Evolutionary conservation across 192 early-diverging fungal species (phyloP).

Genomic region (Linnemannia hyalina): DNA sequence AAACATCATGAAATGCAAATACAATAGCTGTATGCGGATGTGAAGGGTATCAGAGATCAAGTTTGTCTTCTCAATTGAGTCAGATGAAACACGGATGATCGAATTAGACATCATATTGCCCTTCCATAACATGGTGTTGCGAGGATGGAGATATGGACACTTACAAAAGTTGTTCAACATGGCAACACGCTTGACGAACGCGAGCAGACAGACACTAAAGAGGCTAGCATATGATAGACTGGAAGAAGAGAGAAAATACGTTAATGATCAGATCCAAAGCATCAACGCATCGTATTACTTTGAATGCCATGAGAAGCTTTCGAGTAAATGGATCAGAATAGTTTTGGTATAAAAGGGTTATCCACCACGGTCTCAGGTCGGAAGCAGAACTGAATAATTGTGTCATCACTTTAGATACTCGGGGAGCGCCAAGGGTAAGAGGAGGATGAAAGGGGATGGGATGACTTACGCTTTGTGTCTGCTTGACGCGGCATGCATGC

Average conservation of each 20-base stretch:
- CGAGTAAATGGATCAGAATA: constrained; percentile 31
- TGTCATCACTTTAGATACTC: constrained; percentile 49
- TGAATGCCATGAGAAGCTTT: not conserved
- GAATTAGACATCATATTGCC: constrained; percentile 58
- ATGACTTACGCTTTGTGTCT: constrained; percentile 26
- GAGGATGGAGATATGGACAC: not conserved
- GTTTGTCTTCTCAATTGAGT: constrained; percentile 52
- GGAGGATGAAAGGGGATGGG: too few relatives aligned
- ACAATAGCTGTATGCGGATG: not conserved
- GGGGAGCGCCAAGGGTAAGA: not conserved
- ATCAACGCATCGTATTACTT: not conserved
- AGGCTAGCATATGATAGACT: not conserved
- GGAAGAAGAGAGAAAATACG: not conserved
- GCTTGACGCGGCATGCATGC: not conserved
- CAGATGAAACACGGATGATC: constrained; percentile 62
- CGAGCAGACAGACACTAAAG: not conserved
- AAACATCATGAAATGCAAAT: not conserved
- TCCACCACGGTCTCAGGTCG: constrained; percentile 58
- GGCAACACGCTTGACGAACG: not conserved
- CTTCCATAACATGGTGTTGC: not conserved
- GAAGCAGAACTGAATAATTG: constrained; percentile 57
- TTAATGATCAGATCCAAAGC: constrained; percentile 8
- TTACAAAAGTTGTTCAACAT: constrained; percentile 14
- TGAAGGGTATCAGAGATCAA: constrained; percentile 53
- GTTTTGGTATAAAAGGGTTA: constrained; percentile 47